A percentile compares a stretch with the other conserved stretches of the same genome.
These are phyloP conservation scores for Pyracantha coccinea DNA, from an alignment of 331 rosid species.

Conservation along the genomic window DNA sequence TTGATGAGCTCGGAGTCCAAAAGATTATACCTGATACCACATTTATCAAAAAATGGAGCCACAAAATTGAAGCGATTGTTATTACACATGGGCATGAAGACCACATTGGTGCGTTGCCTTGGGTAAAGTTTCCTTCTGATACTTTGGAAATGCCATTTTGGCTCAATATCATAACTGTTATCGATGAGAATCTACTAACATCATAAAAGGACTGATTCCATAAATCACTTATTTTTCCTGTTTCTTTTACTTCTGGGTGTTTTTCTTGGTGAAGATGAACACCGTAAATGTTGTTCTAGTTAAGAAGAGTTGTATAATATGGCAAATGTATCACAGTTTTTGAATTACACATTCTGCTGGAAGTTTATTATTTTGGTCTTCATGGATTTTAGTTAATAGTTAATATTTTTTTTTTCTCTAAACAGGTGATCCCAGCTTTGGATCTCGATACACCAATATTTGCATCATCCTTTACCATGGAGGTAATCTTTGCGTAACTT, in stretches of 20 bases:
- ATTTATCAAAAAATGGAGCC: conserved; percentile 91
- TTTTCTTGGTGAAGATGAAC: neutral
- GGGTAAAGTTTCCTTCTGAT: conserved; percentile 72
- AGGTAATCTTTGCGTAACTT: conserved; percentile 37
- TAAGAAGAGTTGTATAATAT: neutral
- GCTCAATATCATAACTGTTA: neutral
- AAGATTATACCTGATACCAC: conserved; percentile 96
- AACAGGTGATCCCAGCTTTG: conserved; percentile 55
- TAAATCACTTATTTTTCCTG: neutral
- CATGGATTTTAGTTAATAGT: neutral
- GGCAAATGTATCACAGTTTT: neutral
- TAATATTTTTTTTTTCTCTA: conserved; percentile 5
- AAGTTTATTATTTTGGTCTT: conserved; percentile 8
- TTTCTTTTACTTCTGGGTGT: neutral
- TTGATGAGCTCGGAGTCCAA: conserved; percentile 94
- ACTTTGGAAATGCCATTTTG: conserved; percentile 10
- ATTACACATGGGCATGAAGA: conserved; percentile 98
- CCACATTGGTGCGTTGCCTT: conserved; percentile 99
- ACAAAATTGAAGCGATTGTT: conserved; percentile 90
- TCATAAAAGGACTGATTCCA: neutral
- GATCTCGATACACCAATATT: conserved; percentile 64
- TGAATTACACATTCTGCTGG: neutral
- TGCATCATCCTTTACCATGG: conserved; percentile 98
- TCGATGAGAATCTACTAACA: neutral
- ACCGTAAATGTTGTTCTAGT: neutral